phyloP scores from a whole-genome alignment of 139 green algal genomes.

The Haematococcus sp. region DNA sequence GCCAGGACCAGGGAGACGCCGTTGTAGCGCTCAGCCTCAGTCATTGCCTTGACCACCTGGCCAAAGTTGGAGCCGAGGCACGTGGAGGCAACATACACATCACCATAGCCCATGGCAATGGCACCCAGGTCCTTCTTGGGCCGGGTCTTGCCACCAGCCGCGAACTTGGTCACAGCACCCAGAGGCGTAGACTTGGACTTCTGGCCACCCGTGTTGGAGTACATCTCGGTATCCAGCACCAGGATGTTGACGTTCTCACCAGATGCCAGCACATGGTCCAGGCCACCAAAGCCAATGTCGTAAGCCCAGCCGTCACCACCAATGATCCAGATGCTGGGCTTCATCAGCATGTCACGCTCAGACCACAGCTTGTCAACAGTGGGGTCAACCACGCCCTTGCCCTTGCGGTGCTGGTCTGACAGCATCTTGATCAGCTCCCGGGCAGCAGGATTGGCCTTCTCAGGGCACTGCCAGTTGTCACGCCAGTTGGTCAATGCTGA shows the following conservation, averaged over 20 bases:
- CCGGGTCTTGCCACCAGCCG: constrained; percentile 51
- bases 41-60: constrained; percentile 45
- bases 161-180: constrained; percentile 56
- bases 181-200: constrained; percentile 58
- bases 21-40: constrained; percentile 43
- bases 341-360: constrained; percentile 53
- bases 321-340: constrained; percentile 60
- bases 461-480: constrained; percentile 1
- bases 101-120: constrained; percentile 45
- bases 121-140: constrained; percentile 52
- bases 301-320: constrained; percentile 66
- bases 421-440: constrained; percentile 18
- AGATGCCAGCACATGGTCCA: constrained; percentile 61
- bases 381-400: constrained; percentile 7
- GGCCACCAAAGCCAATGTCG: constrained; percentile 60
- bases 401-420: neutral
- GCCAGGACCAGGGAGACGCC: constrained; percentile 49
- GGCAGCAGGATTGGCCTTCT: constrained; percentile 17
- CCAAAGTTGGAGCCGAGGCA: constrained; percentile 57
- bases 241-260: constrained; percentile 57
- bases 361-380: neutral
- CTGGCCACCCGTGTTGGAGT: constrained; percentile 64
- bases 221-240: constrained; percentile 63
- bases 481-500: neutral
- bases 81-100: constrained; percentile 51